A percentile compares a stretch with the other conserved stretches of the same genome.
Evolutionary conservation across 306 rosid genomes (phyloP).

Genomic region (Rosa lucieae): DNA sequence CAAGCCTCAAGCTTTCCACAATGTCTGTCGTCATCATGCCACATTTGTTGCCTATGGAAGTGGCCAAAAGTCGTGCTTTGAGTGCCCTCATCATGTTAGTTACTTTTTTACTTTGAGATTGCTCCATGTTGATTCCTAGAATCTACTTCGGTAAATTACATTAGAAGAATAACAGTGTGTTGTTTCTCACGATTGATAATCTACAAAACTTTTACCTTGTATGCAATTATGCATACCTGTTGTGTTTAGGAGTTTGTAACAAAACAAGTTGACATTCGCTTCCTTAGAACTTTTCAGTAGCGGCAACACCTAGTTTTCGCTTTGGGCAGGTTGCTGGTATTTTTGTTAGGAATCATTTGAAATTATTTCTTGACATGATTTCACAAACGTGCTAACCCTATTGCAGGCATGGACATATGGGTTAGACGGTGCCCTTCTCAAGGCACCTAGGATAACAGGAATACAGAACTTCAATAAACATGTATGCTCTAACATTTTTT

Average conservation of each 20-base stretch:
- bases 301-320: neutral
- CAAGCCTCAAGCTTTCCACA: slow-evolving; percentile 70
- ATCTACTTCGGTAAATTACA: neutral
- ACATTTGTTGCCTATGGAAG: slow-evolving; percentile 69
- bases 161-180: neutral
- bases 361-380: too few species aligned
- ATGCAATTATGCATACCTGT: neutral
- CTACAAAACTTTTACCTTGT: neutral
- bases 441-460: slow-evolving; percentile 77
- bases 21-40: slow-evolving; percentile 91
- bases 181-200: too few species aligned
- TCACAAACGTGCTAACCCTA: neutral
- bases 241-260: neutral
- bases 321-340: too few species aligned
- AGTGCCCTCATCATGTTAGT: slow-evolving; percentile 94
- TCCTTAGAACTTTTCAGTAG: neutral
- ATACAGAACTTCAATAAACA: slow-evolving; percentile 62
- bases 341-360: too few species aligned
- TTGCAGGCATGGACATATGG: slow-evolving; percentile 94
- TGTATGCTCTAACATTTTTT: slow-evolving; percentile 44
- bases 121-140: neutral
- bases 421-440: slow-evolving; percentile 72
- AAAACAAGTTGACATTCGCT: neutral
- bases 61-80: slow-evolving; percentile 82
- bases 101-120: neutral